A percentile compares a stretch with the other conserved stretches of the same genome.
These are phyloP conservation scores for Aleurites moluccanus DNA, from an alignment of 441 rosid genomes.

Conservation along the genomic window DNA sequence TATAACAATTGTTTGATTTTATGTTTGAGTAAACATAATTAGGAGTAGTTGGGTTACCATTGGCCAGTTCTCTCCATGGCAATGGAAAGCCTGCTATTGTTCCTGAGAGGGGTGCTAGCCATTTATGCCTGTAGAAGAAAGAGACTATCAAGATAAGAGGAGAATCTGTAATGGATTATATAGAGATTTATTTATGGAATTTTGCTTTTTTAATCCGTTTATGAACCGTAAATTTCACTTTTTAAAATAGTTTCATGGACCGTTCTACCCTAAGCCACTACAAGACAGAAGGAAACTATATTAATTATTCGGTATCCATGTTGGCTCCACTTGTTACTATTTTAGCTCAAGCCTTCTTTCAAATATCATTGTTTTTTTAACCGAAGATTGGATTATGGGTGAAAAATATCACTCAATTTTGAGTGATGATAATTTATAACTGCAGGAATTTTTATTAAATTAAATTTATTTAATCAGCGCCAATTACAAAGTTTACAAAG, in stretches of 20 bases:
- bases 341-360: not conserved
- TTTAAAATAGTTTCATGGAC: slow-evolving; percentile 13
- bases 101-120: slow-evolving; percentile 35
- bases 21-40: not conserved
- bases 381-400: too few relatives aligned
- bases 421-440: too few relatives aligned
- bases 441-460: too few relatives aligned
- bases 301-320: not conserved
- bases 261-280: slow-evolving; percentile 11
- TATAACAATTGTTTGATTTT: not conserved
- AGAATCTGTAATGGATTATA: not conserved
- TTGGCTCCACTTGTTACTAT: not conserved
- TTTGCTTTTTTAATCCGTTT: not conserved
- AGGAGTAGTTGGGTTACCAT: slow-evolving; percentile 43
- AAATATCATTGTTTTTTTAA: too few relatives aligned
- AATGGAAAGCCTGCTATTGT: slow-evolving; percentile 42
- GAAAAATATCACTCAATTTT: too few relatives aligned
- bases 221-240: not conserved
- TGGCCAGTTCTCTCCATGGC: slow-evolving; percentile 89
- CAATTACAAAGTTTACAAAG: too few relatives aligned
- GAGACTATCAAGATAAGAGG: slow-evolving; percentile 2
- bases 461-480: too few relatives aligned
- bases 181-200: slow-evolving; percentile 1
- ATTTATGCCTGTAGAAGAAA: slow-evolving; percentile 23
- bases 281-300: not conserved